Conservation (phyloP, 495 filamentous ascomycete genomes). For the Neurospora sp. region DNA sequence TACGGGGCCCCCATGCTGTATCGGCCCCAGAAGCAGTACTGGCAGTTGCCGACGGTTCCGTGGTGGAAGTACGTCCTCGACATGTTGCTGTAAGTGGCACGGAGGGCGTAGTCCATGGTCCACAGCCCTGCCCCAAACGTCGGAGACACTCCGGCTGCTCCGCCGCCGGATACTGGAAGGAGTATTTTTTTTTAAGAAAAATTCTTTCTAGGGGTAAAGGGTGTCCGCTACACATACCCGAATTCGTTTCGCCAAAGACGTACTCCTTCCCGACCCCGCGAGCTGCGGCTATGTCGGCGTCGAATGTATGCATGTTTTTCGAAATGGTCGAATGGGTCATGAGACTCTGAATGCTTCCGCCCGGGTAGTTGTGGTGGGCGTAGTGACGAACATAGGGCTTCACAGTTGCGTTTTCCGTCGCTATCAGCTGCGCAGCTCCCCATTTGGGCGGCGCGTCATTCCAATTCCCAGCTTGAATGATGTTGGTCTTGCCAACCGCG, state of each 20-base stretch:
- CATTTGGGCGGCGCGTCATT: conserved; percentile 41
- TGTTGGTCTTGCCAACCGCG: conserved; percentile 30
- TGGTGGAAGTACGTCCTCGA: conserved; percentile 52
- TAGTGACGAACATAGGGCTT: conserved; percentile 43
- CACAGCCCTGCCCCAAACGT: conserved; percentile 50
- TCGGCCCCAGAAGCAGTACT: conserved; percentile 52
- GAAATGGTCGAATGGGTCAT: conserved; percentile 40
- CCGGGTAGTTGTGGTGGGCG: conserved; percentile 52
- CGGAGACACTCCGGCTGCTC: conserved; percentile 42
- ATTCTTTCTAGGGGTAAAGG: too few relatives aligned
- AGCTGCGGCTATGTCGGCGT: conserved; percentile 40
- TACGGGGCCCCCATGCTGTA: conserved; percentile 48
- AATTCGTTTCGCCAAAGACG: conserved; percentile 52
- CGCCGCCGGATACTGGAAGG: conserved; percentile 33
- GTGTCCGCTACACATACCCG: conserved; percentile 23
- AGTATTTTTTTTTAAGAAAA: too few relatives aligned
- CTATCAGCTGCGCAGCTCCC: conserved; percentile 42
- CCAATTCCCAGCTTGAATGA: conserved; percentile 52
- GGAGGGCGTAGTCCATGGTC: conserved; percentile 51
- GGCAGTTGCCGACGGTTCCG: conserved; percentile 50
- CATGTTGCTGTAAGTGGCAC: conserved; percentile 34
- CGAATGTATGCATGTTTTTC: conserved; percentile 36
- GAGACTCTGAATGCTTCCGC: conserved; percentile 36
- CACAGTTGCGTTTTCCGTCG: conserved; percentile 35
- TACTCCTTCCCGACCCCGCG: conserved; percentile 38